Evolutionary conservation across 352 stramenopile species (phyloP), one percentile per base, ranked within the genome.

Genomic region (Phytopythium sindhum): DNA sequence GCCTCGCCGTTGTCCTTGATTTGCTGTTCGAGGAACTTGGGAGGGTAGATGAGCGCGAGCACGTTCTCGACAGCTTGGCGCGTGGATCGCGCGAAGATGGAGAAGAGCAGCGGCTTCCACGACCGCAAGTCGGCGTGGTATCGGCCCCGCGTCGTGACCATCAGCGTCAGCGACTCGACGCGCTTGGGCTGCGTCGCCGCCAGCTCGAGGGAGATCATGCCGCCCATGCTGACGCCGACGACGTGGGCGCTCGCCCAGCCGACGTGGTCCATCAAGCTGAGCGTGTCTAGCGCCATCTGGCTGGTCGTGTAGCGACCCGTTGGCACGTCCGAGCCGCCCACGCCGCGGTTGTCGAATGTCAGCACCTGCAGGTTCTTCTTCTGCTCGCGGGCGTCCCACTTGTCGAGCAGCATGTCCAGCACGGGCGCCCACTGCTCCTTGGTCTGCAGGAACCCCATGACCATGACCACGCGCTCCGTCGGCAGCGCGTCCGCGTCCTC

Each of bases 261-360:
- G 1, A 86, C 63, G 60, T 84, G 60, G 37, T 78, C 64, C 62
- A 84, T 61, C 7, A 86, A 64, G 8, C 39, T 42, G 7, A 84
- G 63, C 56, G 69, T 73, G 45, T 86, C 77, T 31, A 80, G 68
- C 1, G 77, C 77, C 77, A 86, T 86, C 14, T 67, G 56, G 57
- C 68, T 81, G 8, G 73, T 86, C 29, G 67, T 81, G 48, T 86
- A 86, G n/a, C 72, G 63, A 2, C 65, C 59, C 4, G 60, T 64
- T 7, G 77, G 77, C 28, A 61, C 65, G 41, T 78, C 73, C 11
- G 64, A 80, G 24, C 73, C 72, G n/a, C 77, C 77, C 8, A 64
- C 67, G 12, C 77, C 77, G 50, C 75, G 77, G 45, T 86, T 86
- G 65, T 86, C 77, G 23, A 84, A 69, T 9, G 72, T 79, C 21